These are phyloP conservation scores for Rhazya stricta DNA, from an alignment of 257 asterid genomes.

Conservation along the genomic window DNA sequence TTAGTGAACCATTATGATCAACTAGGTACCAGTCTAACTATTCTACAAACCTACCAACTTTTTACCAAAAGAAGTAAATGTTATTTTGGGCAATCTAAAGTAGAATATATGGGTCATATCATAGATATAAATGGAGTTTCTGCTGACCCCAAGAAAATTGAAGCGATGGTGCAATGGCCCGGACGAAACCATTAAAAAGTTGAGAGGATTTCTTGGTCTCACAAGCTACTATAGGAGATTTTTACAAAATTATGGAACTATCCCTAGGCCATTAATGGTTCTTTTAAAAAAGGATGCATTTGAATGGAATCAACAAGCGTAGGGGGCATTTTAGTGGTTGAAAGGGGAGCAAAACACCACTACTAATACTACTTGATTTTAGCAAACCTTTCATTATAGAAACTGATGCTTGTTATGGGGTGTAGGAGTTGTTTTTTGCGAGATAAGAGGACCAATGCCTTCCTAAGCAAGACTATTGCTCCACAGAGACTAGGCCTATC, in stretches of 20 bases:
- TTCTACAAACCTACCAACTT: neutral
- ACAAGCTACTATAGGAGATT: neutral
- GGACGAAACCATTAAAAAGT: neutral
- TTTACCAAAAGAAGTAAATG: neutral
- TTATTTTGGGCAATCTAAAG: neutral
- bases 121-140: neutral
- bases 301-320: neutral
- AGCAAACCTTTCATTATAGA: neutral
- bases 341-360: neutral
- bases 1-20: neutral
- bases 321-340: neutral
- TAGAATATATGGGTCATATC: neutral
- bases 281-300: neutral
- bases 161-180: neutral
- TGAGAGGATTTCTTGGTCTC: neutral
- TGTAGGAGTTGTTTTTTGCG: neutral
- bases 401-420: neutral
- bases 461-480: neutral
- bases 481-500: neutral
- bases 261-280: neutral
- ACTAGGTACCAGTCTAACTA: neutral
- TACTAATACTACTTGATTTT: neutral
- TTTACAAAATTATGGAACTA: neutral
- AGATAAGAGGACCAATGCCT: neutral
- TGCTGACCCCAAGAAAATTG: neutral